phyloP scores from a whole-genome alignment of 2,329 filamentous ascomycete species.

The Alternaria sp. region DNA sequence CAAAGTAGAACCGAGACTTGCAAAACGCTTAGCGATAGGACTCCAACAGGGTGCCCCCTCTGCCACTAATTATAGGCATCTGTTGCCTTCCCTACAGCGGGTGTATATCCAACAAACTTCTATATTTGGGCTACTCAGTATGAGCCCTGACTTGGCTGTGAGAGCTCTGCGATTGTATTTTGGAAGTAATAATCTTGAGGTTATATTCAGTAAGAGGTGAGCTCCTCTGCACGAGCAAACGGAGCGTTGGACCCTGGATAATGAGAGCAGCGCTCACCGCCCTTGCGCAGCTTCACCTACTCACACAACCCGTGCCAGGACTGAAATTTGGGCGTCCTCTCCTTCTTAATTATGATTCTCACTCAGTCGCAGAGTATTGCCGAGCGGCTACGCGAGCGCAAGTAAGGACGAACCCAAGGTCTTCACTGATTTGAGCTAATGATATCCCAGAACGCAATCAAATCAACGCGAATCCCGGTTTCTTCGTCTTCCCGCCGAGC shows the following conservation, averaged over 20 bases:
- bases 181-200: neutral
- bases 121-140: neutral
- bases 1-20: neutral
- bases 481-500: neutral
- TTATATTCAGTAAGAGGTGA: neutral
- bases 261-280: neutral
- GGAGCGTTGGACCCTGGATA: neutral
- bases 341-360: neutral
- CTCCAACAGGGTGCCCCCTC: neutral
- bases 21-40: neutral
- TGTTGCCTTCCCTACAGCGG: constrained; percentile 4
- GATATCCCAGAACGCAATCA: neutral
- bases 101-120: neutral
- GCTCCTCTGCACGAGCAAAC: neutral
- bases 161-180: constrained; percentile 4
- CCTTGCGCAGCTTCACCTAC: neutral
- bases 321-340: neutral
- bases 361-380: neutral
- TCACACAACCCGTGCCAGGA: neutral
- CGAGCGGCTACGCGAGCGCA: neutral
- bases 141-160: constrained; percentile 2
- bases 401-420: neutral
- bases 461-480: neutral
- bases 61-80: neutral
- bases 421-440: neutral